A percentile compares a stretch with the other conserved stretches of the same genome.
These are phyloP conservation scores for Melianthus villosus DNA, from an alignment of 441 rosid species.

Conservation along the genomic window DNA sequence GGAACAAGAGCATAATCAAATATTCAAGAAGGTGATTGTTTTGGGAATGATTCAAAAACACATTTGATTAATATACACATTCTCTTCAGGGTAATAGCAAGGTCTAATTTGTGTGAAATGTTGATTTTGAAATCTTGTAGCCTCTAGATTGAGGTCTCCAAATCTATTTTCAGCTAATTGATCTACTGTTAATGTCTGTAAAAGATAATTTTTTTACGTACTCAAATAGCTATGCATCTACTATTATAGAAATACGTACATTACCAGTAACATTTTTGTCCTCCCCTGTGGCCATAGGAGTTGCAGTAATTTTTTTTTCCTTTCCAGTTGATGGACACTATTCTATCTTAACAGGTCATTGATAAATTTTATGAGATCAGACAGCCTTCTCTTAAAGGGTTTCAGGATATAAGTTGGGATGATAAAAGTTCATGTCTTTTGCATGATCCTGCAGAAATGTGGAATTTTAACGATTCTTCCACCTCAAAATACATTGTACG, in stretches of 20 bases:
- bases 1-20: conserved; percentile 40
- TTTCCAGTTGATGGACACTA: conserved; percentile 1
- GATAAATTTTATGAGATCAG: conserved; percentile 58
- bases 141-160: too few species aligned
- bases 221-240: too few species aligned
- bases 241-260: too few species aligned
- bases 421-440: conserved; percentile 55
- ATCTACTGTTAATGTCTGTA: too few species aligned
- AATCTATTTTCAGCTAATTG: too few species aligned
- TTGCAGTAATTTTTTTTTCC: neutral
- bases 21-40: conserved; percentile 42
- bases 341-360: conserved; percentile 34
- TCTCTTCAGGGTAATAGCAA: neutral
- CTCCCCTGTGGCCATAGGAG: too few species aligned
- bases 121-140: too few species aligned
- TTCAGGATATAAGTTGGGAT: conserved; percentile 38
- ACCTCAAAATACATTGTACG: conserved; percentile 72
- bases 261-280: too few species aligned
- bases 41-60: conserved; percentile 1
- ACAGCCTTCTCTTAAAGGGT: conserved; percentile 30
- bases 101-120: too few species aligned
- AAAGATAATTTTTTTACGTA: too few species aligned
- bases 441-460: conserved; percentile 49
- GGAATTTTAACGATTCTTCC: conserved; percentile 77
- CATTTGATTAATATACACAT: neutral